A percentile compares a stretch with the other conserved stretches of the same genome.
Evolutionary conservation across 192 early-diverging fungal genomes (phyloP).

Genomic region (Spizellomyces punctatus): DNA sequence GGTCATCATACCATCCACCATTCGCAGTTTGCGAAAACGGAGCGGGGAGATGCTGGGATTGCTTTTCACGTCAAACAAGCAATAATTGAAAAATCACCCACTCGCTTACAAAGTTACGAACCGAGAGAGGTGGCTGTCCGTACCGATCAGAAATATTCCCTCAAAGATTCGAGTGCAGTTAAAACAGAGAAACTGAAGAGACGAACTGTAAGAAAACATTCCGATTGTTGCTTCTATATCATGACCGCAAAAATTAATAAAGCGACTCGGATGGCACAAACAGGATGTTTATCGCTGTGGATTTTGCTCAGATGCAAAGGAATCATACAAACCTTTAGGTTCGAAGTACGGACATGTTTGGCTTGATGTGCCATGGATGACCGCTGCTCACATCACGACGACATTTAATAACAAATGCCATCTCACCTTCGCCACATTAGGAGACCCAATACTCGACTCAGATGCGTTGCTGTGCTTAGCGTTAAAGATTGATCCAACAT

Average conservation of each 20-base stretch:
- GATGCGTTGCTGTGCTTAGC: constrained; percentile 41
- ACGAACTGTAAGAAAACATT: constrained; percentile 19
- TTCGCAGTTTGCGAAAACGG: constrained; percentile 18
- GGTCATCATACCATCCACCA: constrained; percentile 35
- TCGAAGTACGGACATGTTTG: background rate
- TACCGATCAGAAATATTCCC: constrained; percentile 36
- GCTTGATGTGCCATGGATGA: background rate
- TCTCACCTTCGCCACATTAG: constrained; percentile 12
- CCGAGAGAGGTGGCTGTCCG: constrained; percentile 39
- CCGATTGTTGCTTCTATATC: too few species aligned
- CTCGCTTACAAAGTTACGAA: constrained; percentile 37
- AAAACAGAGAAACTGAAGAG: constrained; percentile 24
- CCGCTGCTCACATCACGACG: background rate
- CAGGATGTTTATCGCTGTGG: constrained; percentile 46
- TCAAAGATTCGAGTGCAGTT: constrained; percentile 31
- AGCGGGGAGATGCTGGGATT: constrained; percentile 21
- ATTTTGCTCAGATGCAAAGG: constrained; percentile 55
- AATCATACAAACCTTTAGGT: constrained; percentile 53
- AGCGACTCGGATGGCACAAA: too few species aligned
- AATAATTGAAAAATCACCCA: constrained; percentile 43
- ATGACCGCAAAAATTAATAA: background rate
- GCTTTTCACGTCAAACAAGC: constrained; percentile 38
- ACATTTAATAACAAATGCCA: background rate
- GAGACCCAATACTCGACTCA: constrained; percentile 49
- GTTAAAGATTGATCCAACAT: constrained; percentile 35